Base-by-base conservation (phyloP, 768 basidiomycete genomes). In the Suillus weaverae region DNA sequence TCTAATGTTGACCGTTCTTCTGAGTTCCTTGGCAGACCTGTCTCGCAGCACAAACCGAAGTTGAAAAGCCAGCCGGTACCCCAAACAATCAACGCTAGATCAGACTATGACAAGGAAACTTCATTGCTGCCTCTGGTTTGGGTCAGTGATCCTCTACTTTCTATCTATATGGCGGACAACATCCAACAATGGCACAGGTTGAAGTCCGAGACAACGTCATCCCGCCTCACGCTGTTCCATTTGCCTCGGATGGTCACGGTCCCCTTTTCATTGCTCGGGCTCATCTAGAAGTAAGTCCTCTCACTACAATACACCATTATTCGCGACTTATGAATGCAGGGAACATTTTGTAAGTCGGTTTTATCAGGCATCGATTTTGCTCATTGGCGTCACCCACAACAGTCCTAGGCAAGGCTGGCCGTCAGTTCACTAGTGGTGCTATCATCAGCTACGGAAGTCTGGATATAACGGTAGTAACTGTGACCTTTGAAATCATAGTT, bases 261-360 rank as follows among this genome's bases (percentile, higher is more conserved):
- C 73, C 74, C 33, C 74, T 74, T 51, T 74, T 76, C 55, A 48
- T 74, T 39, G 73, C 71, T 36, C 66, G 73, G 13, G 73, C 73
- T 16, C 55, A 69, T 50, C 48, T 74, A 22, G 73, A 74, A 60
- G 74, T 69, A 35, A 60, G 11, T 35, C n/a, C 4, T 38, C 22
- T 53, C 20, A 9, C 2, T 32, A 16, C 3, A 48, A 2, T 1
- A 22, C 14, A 60, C 65, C 2, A 67, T 39, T 18, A 22, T 60
- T n/a, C 32, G 26, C 14, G 7, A 43, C 53, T 7, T 51, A 60
- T 53, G 18, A 54, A 63, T 30, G 11, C 62, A 74, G 73, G 74
- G 69, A 44, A 54, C 69, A 30, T 74, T 72, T 46, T 71, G 73
- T 74, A 67, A 69, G 74, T 46, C 30, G 11, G 0, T 16, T n/a